These are phyloP conservation scores for Fusarium sp. DNA, from an alignment of 2,329 filamentous ascomycete genomes.

Conservation along the genomic window DNA sequence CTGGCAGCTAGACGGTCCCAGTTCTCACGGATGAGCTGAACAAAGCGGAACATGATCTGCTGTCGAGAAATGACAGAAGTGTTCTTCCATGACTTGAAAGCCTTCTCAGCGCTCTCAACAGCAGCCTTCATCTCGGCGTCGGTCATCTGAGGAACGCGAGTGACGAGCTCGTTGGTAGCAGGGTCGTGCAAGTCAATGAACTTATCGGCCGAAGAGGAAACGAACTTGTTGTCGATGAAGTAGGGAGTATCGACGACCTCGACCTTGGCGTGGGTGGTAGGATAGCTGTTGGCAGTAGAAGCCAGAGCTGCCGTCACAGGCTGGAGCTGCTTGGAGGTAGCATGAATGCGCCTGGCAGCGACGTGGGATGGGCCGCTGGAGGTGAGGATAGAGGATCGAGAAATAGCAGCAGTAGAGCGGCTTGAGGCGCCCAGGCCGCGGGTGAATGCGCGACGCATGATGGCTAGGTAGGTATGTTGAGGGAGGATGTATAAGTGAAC, in stretches of 20 bases:
- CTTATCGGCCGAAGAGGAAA: slow-evolving; percentile 72
- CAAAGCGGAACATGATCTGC: slow-evolving; percentile 90
- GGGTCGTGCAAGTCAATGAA: slow-evolving; percentile 86
- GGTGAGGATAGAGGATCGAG: slow-evolving; percentile 48
- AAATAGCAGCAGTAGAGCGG: slow-evolving; percentile 45
- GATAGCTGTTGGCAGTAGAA: slow-evolving; percentile 70
- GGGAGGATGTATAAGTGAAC: background rate
- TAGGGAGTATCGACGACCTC: slow-evolving; percentile 77
- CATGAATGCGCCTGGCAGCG: slow-evolving; percentile 66
- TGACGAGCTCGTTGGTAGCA: slow-evolving; percentile 86
- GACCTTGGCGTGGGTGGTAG: slow-evolving; percentile 78
- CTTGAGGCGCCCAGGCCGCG: slow-evolving; percentile 53
- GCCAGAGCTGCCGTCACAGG: slow-evolving; percentile 61
- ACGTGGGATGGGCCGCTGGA: slow-evolving; percentile 50
- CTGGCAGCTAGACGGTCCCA: slow-evolving; percentile 86
- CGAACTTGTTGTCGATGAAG: slow-evolving; percentile 85
- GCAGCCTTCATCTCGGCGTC: slow-evolving; percentile 79
- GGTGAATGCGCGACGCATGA: slow-evolving; percentile 61
- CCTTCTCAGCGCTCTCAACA: slow-evolving; percentile 79
- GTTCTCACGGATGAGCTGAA: slow-evolving; percentile 81
- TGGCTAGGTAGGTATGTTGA: slow-evolving; percentile 26
- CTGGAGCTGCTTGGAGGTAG: slow-evolving; percentile 66
- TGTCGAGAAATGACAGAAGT: slow-evolving; percentile 80
- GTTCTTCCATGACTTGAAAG: slow-evolving; percentile 78
- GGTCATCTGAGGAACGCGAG: slow-evolving; percentile 84